Evolutionary conservation across 768 basidiomycete species (phyloP).

Genomic region (Scleroderma citrinum): DNA sequence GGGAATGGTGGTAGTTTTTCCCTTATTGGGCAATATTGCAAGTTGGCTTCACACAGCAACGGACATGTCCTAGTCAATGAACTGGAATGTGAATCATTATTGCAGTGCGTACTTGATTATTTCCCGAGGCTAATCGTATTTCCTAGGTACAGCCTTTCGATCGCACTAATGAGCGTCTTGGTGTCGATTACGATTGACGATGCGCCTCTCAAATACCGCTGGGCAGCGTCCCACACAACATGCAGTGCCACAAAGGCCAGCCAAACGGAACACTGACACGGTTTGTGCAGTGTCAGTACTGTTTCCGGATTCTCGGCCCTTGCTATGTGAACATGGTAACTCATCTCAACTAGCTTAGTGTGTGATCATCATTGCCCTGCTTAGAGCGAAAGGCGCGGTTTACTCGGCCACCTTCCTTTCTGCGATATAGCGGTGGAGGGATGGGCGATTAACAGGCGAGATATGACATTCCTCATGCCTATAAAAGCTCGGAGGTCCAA

Average conservation of each 20-base stretch:
- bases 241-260: too few relatives aligned
- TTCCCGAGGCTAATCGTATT: background rate
- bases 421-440: background rate
- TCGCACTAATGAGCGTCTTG: too few relatives aligned
- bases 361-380: background rate
- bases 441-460: background rate
- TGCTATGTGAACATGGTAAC: background rate
- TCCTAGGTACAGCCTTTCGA: background rate
- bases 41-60: too few relatives aligned
- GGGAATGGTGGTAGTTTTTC: too few relatives aligned
- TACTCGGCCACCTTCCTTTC: background rate
- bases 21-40: too few relatives aligned
- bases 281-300: background rate
- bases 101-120: background rate
- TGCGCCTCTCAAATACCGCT: background rate
- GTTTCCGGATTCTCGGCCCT: background rate
- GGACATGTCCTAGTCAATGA: too few relatives aligned
- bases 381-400: background rate
- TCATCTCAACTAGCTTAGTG: background rate
- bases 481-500: constrained; percentile 16
- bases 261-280: too few relatives aligned
- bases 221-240: too few relatives aligned
- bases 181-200: background rate
- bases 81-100: background rate
- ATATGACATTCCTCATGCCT: constrained; percentile 1